phyloP scores from a whole-genome alignment of 1,284 basidiomycete genomes.

The Boletellus deceptivus region DNA sequence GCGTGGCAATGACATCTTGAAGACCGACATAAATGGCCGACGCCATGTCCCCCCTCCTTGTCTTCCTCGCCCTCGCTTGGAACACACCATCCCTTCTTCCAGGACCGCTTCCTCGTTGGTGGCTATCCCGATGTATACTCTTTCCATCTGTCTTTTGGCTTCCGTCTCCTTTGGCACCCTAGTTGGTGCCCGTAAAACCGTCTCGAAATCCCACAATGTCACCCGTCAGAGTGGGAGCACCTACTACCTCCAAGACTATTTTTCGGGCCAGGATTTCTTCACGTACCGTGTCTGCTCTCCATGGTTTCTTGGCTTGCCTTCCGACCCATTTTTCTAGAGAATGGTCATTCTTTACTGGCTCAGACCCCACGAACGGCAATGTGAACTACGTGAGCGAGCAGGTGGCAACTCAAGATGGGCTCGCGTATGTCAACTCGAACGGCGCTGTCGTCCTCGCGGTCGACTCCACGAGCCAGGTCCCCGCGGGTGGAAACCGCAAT shows the following conservation, averaged over 20 bases:
- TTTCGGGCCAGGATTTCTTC: conserved; percentile 31
- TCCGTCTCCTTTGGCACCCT: conserved; percentile 27
- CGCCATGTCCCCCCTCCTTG: background rate
- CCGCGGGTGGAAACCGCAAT: conserved; percentile 54
- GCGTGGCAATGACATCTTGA: conserved; percentile 4
- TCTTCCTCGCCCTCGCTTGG: background rate
- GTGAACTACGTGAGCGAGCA: conserved; percentile 53
- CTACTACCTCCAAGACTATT: conserved; percentile 25
- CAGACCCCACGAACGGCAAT: conserved; percentile 66
- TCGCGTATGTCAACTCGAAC: conserved; percentile 58
- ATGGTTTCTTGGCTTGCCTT: background rate
- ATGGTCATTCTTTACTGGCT: conserved; percentile 60
- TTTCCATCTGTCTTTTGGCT: conserved; percentile 25
- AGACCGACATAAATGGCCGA: conserved; percentile 3
- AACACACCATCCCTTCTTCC: conserved; percentile 1
- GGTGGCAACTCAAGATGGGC: conserved; percentile 46
- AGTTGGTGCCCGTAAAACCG: conserved; percentile 28
- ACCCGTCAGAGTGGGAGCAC: conserved; percentile 18
- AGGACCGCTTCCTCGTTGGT: conserved; percentile 11
- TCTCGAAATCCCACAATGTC: conserved; percentile 22
- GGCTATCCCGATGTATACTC: conserved; percentile 24
- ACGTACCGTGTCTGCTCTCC: conserved; percentile 18
- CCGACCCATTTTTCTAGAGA: conserved; percentile 36
- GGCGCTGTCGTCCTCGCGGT: conserved; percentile 59
- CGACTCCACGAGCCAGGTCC: conserved; percentile 53